A percentile compares a stretch with the other conserved stretches of the same genome.
phyloP scores from a whole-genome alignment of 1,139 yeast genomes.

The Geotrichum europaeum region DNA sequence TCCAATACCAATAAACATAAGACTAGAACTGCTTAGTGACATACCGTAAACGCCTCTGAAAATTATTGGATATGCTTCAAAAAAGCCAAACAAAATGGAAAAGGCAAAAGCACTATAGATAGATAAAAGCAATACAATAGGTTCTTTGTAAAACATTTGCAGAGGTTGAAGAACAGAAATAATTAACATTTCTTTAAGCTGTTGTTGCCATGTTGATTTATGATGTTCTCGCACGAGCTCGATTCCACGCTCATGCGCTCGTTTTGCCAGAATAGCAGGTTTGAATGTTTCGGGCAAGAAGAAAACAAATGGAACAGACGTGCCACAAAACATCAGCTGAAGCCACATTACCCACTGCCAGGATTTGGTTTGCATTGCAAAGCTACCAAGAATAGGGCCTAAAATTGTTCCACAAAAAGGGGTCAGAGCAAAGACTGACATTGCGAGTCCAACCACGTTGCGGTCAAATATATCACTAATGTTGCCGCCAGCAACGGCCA shows the following conservation, averaged over 20 bases:
- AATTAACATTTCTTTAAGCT: slow-evolving; percentile 29
- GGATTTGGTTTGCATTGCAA: slow-evolving; percentile 30
- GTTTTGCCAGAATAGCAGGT: slow-evolving; percentile 34
- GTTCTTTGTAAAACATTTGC: slow-evolving; percentile 38
- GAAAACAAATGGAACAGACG: slow-evolving; percentile 34
- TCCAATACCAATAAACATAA: slow-evolving; percentile 9
- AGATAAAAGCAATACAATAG: slow-evolving; percentile 38
- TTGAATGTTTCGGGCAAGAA: slow-evolving; percentile 37
- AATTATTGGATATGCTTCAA: slow-evolving; percentile 37
- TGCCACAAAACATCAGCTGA: slow-evolving; percentile 39
- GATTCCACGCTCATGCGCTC: slow-evolving; percentile 36
- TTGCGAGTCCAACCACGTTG: slow-evolving; percentile 38
- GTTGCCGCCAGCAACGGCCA: slow-evolving; percentile 23
- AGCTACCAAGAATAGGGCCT: slow-evolving; percentile 40
- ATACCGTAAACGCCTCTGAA: slow-evolving; percentile 22
- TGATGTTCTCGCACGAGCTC: slow-evolving; percentile 27
- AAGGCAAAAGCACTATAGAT: slow-evolving; percentile 40
- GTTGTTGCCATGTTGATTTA: slow-evolving; percentile 27
- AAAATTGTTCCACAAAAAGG: slow-evolving; percentile 39
- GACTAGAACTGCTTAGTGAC: slow-evolving; percentile 1
- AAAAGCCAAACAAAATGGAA: slow-evolving; percentile 39
- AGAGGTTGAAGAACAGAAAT: slow-evolving; percentile 38
- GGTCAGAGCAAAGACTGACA: slow-evolving; percentile 38
- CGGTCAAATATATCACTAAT: slow-evolving; percentile 40
- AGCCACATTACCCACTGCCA: slow-evolving; percentile 41